These are phyloP conservation scores for Spathaspora boniae DNA, from an alignment of 805 yeast genomes.

Conservation along the genomic window DNA sequence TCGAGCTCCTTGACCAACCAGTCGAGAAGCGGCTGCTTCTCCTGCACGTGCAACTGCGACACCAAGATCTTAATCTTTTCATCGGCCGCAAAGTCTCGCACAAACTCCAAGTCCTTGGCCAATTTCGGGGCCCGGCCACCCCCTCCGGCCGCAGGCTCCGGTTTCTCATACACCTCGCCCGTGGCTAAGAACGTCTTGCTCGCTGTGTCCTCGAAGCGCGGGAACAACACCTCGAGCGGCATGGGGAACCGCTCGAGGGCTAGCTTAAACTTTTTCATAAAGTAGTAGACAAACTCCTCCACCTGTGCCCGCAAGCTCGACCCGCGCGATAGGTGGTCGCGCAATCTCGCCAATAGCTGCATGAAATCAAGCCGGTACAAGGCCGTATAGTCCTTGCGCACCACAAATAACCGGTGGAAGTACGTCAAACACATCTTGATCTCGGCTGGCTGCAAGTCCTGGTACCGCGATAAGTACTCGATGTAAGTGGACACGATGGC, in stretches of 20 bases:
- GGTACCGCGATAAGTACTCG: slow-evolving; percentile 54
- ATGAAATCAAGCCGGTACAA: slow-evolving; percentile 73
- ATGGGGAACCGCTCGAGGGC: slow-evolving; percentile 48
- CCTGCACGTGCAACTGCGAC: slow-evolving; percentile 45
- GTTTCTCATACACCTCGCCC: slow-evolving; percentile 47
- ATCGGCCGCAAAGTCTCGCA: slow-evolving; percentile 33
- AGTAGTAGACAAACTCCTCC: slow-evolving; percentile 62
- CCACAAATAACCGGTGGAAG: slow-evolving; percentile 66
- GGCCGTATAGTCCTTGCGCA: slow-evolving; percentile 53
- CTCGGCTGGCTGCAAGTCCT: slow-evolving; percentile 57
- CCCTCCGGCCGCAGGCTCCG: slow-evolving; percentile 10
- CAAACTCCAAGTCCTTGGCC: slow-evolving; percentile 35
- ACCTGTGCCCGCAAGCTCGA: slow-evolving; percentile 54
- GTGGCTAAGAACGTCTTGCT: slow-evolving; percentile 51
- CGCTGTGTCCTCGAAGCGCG: slow-evolving; percentile 48
- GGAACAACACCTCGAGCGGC: slow-evolving; percentile 66
- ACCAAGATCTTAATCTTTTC: slow-evolving; percentile 50
- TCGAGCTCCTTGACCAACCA: slow-evolving; percentile 39
- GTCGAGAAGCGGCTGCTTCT: slow-evolving; percentile 39
- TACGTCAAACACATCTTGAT: slow-evolving; percentile 64
- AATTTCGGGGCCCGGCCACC: slow-evolving; percentile 11
- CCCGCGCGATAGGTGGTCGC: slow-evolving; percentile 44
- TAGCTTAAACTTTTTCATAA: slow-evolving; percentile 55
- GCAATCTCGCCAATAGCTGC: slow-evolving; percentile 47
- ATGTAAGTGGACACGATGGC: slow-evolving; percentile 64